phyloP scores from a whole-genome alignment of 1,284 basidiomycete species.

The Rhizoctonia solani region DNA sequence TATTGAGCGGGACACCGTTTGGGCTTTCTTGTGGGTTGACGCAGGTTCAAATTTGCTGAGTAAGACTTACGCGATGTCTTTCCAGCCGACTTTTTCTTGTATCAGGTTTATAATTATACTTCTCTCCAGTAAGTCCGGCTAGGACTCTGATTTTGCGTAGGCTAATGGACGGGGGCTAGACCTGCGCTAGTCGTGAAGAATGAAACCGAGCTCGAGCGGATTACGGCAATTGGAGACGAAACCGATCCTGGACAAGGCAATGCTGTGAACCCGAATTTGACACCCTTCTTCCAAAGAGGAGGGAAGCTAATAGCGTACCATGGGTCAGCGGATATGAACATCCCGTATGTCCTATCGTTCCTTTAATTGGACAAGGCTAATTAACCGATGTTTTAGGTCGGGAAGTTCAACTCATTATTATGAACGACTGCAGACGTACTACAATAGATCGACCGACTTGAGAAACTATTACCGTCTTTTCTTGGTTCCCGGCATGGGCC shows the following conservation, averaged over 20 bases:
- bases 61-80: not conserved
- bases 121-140: not conserved
- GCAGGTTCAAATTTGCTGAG: not conserved
- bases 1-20: not conserved
- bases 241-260: not conserved
- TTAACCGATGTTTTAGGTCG: not conserved
- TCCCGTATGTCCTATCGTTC: slow-evolving; percentile 21
- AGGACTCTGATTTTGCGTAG: no score
- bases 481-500: not conserved
- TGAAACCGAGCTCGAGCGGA: not conserved
- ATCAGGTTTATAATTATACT: not conserved
- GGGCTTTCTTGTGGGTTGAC: not conserved
- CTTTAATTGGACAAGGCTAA: not conserved
- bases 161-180: no score
- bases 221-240: not conserved
- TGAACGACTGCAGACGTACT: not conserved
- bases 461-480: not conserved
- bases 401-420: not conserved
- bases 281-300: not conserved
- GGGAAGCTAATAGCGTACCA: not conserved
- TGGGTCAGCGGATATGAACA: not conserved
- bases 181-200: no score
- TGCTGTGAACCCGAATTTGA: not conserved
- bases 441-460: not conserved
- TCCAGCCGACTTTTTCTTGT: not conserved